These are phyloP conservation scores for Haplosporangium gracile DNA, from an alignment of 192 early-diverging fungal genomes.

Conservation along the genomic window DNA sequence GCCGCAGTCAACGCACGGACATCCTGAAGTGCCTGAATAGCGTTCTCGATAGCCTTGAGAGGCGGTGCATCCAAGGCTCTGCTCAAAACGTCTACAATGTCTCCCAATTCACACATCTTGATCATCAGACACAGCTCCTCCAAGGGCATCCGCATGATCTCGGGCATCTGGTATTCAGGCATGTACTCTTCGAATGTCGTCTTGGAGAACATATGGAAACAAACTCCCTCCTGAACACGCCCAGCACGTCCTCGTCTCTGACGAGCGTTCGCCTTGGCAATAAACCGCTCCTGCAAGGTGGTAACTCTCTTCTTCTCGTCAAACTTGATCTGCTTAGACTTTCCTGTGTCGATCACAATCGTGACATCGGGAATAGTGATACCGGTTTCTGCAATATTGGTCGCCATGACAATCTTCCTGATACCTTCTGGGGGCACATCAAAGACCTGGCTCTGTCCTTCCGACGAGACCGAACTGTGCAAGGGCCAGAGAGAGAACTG, in stretches of 20 bases:
- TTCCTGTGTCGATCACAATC: constrained; percentile 82
- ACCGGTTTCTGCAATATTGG: constrained; percentile 88
- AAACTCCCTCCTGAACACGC: constrained; percentile 79
- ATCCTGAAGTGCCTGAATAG: constrained; percentile 70
- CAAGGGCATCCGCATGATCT: constrained; percentile 85
- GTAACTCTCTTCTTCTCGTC: constrained; percentile 73
- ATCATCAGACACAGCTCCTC: constrained; percentile 86
- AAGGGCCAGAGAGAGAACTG: constrained; percentile 63
- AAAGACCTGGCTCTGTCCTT: constrained; percentile 80
- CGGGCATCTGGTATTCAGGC: constrained; percentile 76
- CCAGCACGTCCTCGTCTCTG: constrained; percentile 91
- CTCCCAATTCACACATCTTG: constrained; percentile 72
- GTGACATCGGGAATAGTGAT: constrained; percentile 88
- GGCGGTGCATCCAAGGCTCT: constrained; percentile 81
- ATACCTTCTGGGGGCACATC: constrained; percentile 57
- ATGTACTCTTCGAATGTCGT: constrained; percentile 66
- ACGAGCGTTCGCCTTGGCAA: constrained; percentile 75
- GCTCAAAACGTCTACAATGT: constrained; percentile 69
- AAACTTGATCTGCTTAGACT: constrained; percentile 80
- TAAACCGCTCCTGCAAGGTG: constrained; percentile 70
- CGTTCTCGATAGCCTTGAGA: constrained; percentile 65
- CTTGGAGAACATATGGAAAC: constrained; percentile 79
- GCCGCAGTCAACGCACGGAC: constrained; percentile 63
- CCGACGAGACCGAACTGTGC: constrained; percentile 76
- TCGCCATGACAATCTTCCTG: constrained; percentile 81